These are phyloP conservation scores for Ustilago trichophora DNA, from an alignment of 1,284 basidiomycete genomes.

Conservation along the genomic window DNA sequence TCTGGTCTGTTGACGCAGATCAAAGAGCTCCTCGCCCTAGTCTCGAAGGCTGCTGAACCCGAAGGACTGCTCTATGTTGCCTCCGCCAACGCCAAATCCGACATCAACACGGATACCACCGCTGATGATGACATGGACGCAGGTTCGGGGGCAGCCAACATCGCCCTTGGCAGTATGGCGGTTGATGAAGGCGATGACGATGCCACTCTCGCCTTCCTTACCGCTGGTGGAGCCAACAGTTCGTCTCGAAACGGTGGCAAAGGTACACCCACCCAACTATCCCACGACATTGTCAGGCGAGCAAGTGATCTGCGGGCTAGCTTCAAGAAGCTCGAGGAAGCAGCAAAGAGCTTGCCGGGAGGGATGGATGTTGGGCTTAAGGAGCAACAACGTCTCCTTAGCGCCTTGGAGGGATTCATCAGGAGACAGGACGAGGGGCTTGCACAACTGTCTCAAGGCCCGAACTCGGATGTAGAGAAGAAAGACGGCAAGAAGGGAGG, in stretches of 20 bases:
- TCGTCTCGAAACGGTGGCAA: background rate
- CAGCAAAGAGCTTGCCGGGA: slow-evolving; percentile 19
- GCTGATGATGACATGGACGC: slow-evolving; percentile 8
- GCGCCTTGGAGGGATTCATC: slow-evolving; percentile 12
- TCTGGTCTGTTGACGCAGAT: slow-evolving; percentile 22
- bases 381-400: slow-evolving; percentile 16
- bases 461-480: background rate
- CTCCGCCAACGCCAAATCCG: background rate
- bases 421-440: background rate
- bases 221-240: background rate
- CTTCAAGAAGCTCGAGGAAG: slow-evolving; percentile 18
- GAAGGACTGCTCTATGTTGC: slow-evolving; percentile 20
- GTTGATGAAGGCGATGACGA: slow-evolving; percentile 39
- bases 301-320: slow-evolving; percentile 10
- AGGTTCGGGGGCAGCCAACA: slow-evolving; percentile 12
- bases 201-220: slow-evolving; percentile 33
- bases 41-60: slow-evolving; percentile 6
- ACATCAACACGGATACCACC: too few relatives aligned
- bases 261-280: slow-evolving; percentile 19
- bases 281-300: slow-evolving; percentile 22
- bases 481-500: background rate
- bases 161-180: slow-evolving; percentile 28
- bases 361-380: slow-evolving; percentile 19
- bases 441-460: background rate
- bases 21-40: slow-evolving; percentile 16